A percentile compares a stretch with the other conserved stretches of the same genome.
phyloP scores from a whole-genome alignment of 2,329 filamentous ascomycete genomes.

The Colletotrichum limetticola region DNA sequence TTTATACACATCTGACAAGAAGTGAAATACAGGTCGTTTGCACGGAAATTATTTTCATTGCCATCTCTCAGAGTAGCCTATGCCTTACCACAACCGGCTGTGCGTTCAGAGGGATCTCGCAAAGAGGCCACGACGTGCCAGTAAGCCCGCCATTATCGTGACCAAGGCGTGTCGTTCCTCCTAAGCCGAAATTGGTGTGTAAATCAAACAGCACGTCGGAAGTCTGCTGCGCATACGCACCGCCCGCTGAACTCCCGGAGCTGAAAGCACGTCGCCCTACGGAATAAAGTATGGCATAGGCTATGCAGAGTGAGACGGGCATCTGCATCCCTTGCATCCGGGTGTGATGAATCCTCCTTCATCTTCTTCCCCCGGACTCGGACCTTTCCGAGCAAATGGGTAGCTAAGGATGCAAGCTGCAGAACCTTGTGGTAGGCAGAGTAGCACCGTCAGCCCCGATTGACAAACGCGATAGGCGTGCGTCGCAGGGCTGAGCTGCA shows the following conservation, averaged over 20 bases:
- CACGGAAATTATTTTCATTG: neutral
- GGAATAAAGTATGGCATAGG: neutral
- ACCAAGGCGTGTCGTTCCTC: neutral
- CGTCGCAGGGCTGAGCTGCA: conserved; percentile 13
- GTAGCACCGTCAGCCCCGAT: neutral
- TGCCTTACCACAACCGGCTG: neutral
- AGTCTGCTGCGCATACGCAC: neutral
- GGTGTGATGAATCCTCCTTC: neutral
- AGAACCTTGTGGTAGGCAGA: neutral
- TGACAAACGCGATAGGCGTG: neutral
- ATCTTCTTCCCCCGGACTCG: neutral
- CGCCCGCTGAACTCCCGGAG: neutral
- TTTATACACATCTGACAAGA: conserved; percentile 8
- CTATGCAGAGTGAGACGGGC: neutral
- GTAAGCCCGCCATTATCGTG: neutral
- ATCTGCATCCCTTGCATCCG: neutral
- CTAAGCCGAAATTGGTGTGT: neutral
- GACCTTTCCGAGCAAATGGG: conserved; percentile 3
- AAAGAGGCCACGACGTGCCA: neutral
- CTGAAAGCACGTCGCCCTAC: neutral
- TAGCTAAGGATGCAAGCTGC: neutral
- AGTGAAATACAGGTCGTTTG: neutral
- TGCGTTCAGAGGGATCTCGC: neutral
- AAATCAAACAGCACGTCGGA: neutral
- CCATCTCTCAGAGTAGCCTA: neutral